Conservation (phyloP, 2,329 filamentous ascomycete genomes). For the Fonsecaea multimorphosa region DNA sequence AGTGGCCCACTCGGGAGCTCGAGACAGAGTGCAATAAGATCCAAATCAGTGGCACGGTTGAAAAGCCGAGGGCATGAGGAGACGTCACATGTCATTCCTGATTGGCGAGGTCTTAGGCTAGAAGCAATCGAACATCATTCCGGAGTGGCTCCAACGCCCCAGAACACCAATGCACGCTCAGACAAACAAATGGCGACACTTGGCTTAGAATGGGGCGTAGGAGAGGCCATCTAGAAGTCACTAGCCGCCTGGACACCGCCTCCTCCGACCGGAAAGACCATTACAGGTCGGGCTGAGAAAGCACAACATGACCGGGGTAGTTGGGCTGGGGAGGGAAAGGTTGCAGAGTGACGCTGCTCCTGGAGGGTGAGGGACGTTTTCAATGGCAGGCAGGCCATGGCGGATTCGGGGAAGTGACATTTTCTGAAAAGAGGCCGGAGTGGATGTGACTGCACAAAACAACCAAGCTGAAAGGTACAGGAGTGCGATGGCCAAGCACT, state of each 20-base stretch:
- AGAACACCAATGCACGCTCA: not conserved
- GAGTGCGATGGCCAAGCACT: no score
- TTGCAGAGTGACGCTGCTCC: not conserved
- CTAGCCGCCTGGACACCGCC: not conserved
- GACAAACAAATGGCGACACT: not conserved
- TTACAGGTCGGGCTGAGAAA: not conserved
- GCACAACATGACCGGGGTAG: not conserved
- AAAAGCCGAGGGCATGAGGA: not conserved
- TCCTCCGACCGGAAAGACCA: not conserved
- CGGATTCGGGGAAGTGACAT: no score
- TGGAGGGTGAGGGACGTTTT: not conserved
- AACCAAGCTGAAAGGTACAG: not conserved
- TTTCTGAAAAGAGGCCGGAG: not conserved
- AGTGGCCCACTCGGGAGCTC: not conserved
- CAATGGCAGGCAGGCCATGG: not conserved
- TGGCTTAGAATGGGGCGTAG: not conserved
- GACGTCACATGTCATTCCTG: not conserved
- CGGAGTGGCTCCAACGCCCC: not conserved
- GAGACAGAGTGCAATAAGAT: not conserved
- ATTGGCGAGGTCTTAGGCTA: not conserved
- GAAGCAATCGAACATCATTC: not conserved
- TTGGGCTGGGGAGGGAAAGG: not conserved
- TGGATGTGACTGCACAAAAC: not conserved
- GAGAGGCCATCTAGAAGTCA: not conserved
- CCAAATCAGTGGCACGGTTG: not conserved